phyloP scores from a whole-genome alignment of 176 grass and related monocot species.

The Panicum miliaceum region DNA sequence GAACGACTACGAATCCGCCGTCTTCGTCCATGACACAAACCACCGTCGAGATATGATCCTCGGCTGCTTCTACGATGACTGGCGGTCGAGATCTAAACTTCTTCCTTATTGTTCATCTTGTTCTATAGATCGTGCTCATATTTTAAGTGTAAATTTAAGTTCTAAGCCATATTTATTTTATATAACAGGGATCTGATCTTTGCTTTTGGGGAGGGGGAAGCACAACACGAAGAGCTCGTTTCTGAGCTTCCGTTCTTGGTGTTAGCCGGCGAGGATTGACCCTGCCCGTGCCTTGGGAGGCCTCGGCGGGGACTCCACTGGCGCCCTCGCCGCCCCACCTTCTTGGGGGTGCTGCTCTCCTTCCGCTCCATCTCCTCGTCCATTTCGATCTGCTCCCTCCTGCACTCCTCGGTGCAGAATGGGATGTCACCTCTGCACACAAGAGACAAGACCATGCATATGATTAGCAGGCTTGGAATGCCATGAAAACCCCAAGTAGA shows the following conservation, averaged over 20 bases:
- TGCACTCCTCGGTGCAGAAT: conserved; percentile 74
- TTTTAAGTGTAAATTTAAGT: too few relatives aligned
- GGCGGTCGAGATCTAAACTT: too few relatives aligned
- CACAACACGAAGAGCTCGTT: conserved; percentile 4
- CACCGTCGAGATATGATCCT: too few relatives aligned
- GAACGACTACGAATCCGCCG: too few relatives aligned
- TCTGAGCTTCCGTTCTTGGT: neutral
- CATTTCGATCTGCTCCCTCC: conserved; percentile 72
- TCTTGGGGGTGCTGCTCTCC: conserved; percentile 37
- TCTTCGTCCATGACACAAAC: too few relatives aligned
- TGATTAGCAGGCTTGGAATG: neutral
- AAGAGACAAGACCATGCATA: neutral
- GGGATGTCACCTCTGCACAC: conserved; percentile 63
- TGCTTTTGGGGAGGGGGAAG: neutral
- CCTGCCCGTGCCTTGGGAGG: conserved; percentile 55
- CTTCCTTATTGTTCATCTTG: too few relatives aligned
- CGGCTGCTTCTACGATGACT: too few relatives aligned
- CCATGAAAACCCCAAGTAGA: neutral
- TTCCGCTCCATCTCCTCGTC: conserved; percentile 64
- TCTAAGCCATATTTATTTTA: too few relatives aligned
- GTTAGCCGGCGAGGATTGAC: conserved; percentile 64
- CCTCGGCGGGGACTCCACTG: conserved; percentile 48
- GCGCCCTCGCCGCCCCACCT: conserved; percentile 37
- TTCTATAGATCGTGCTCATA: too few relatives aligned
- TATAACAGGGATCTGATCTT: conserved; percentile 44